Evolutionary conservation across 2,329 filamentous ascomycete species (phyloP).

Genomic region (Fusarium aywerte): DNA sequence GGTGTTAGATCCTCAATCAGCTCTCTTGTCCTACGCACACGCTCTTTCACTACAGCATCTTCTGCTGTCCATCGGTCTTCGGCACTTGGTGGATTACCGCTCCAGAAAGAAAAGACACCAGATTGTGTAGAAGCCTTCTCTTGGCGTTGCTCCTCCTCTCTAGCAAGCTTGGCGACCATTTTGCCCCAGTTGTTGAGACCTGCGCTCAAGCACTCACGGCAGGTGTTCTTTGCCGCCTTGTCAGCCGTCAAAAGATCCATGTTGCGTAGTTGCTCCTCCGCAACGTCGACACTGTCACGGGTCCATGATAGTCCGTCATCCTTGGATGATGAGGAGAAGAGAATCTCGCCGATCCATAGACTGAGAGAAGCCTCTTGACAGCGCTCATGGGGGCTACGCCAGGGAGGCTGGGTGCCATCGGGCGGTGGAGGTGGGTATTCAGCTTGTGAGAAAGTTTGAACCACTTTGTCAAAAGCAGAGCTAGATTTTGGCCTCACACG

Average conservation of each 20-base stretch:
- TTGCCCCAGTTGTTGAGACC: constrained; percentile 83
- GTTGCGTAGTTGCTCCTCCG: constrained; percentile 73
- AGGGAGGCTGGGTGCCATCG: constrained; percentile 75
- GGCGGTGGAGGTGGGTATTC: constrained; percentile 76
- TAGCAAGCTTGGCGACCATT: constrained; percentile 77
- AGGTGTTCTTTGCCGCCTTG: constrained; percentile 62
- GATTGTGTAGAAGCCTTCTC: constrained; percentile 49
- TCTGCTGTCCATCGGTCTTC: constrained; percentile 66
- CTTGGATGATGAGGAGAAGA: constrained; percentile 72
- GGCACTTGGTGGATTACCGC: constrained; percentile 46
- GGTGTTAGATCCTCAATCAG: constrained; percentile 61
- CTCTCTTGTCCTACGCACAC: constrained; percentile 62
- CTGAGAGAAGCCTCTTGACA: constrained; percentile 90
- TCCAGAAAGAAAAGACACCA: constrained; percentile 54
- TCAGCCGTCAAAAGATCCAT: constrained; percentile 48
- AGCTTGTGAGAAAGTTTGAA: constrained; percentile 56
- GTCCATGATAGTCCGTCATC: constrained; percentile 90
- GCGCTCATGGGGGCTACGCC: constrained; percentile 70
- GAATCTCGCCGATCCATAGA: constrained; percentile 92
- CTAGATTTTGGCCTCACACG: constrained; percentile 11
- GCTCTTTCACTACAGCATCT: constrained; percentile 64
- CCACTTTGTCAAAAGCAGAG: constrained; percentile 38
- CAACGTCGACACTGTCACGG: constrained; percentile 83
- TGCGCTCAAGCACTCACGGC: constrained; percentile 79
- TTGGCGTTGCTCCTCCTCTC: constrained; percentile 57